phyloP scores from a whole-genome alignment of 768 basidiomycete species.

The Arthromyces matolae region DNA sequence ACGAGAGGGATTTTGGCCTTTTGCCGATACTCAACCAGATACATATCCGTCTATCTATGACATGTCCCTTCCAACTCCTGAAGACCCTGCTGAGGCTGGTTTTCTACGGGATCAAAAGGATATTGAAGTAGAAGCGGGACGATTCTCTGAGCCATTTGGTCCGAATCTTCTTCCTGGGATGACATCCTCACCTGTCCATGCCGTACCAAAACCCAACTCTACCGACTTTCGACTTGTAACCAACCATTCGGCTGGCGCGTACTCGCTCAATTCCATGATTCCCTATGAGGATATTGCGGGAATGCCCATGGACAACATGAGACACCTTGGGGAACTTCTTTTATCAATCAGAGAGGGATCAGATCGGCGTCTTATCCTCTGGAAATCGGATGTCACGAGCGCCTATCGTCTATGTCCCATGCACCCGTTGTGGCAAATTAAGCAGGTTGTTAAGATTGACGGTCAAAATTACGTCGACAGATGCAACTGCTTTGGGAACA shows the following conservation, averaged over 20 bases:
- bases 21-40: no score
- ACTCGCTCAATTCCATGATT: constrained; percentile 35
- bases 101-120: no score
- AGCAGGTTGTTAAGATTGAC: constrained; percentile 31
- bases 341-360: constrained; percentile 9
- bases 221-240: no score
- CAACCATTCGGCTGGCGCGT: constrained; percentile 33
- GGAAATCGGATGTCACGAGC: constrained; percentile 35
- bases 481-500: constrained; percentile 29
- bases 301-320: constrained; percentile 30
- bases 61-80: no score
- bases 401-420: constrained; percentile 33
- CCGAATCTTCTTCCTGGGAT: no score
- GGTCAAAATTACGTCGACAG: constrained; percentile 30
- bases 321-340: constrained; percentile 25
- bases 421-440: constrained; percentile 26
- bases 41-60: no score
- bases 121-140: no score
- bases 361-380: constrained; percentile 19
- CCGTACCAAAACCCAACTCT: no score
- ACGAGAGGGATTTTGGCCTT: no score
- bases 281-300: constrained; percentile 17
- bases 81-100: no score
- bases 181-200: no score
- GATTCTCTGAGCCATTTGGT: no score